Conservation (phyloP, 208 protist genomes). For the Herpetomonas muscarum region DNA sequence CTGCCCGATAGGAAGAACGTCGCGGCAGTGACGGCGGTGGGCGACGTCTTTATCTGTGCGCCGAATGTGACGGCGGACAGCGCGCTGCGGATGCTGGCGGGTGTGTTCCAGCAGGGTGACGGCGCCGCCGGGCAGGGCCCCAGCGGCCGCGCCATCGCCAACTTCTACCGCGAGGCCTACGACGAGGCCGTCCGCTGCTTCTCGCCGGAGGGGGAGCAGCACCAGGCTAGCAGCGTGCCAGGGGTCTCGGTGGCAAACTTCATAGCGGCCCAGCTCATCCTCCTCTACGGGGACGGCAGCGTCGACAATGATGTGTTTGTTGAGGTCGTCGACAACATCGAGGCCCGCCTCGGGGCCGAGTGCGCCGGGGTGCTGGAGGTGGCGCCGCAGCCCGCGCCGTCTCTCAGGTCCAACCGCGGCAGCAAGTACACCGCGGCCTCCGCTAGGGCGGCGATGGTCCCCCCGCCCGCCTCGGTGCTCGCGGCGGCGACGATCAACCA, state of each 20-base stretch:
- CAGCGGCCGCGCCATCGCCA: slow-evolving; percentile 20
- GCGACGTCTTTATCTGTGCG: slow-evolving; percentile 3
- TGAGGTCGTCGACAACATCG: slow-evolving; percentile 7
- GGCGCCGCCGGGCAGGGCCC: slow-evolving; percentile 11
- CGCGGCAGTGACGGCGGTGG: not conserved
- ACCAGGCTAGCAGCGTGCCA: slow-evolving; percentile 25
- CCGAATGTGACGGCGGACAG: slow-evolving; percentile 21
- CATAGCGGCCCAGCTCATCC: slow-evolving; percentile 26
- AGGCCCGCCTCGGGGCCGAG: not conserved
- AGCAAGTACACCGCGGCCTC: too few relatives aligned
- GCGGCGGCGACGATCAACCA: not conserved
- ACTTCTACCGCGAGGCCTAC: slow-evolving; percentile 26
- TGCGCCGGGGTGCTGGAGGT: not conserved
- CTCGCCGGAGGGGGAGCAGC: slow-evolving; percentile 33
- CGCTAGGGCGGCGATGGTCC: not conserved
- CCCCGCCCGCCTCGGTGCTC: slow-evolving; percentile 3
- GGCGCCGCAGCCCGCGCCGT: not conserved
- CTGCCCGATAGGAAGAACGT: too few relatives aligned
- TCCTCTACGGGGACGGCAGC: slow-evolving; percentile 13
- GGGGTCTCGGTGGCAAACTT: slow-evolving; percentile 25
- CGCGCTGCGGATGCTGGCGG: slow-evolving; percentile 15
- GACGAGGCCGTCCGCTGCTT: slow-evolving; percentile 39
- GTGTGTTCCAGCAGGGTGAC: slow-evolving; percentile 18
- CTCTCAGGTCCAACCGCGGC: too few relatives aligned
- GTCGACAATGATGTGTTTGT: slow-evolving; percentile 9